Base-by-base conservation (phyloP, 2,329 filamentous ascomycete species). In the Aureobasidium sp. region DNA sequence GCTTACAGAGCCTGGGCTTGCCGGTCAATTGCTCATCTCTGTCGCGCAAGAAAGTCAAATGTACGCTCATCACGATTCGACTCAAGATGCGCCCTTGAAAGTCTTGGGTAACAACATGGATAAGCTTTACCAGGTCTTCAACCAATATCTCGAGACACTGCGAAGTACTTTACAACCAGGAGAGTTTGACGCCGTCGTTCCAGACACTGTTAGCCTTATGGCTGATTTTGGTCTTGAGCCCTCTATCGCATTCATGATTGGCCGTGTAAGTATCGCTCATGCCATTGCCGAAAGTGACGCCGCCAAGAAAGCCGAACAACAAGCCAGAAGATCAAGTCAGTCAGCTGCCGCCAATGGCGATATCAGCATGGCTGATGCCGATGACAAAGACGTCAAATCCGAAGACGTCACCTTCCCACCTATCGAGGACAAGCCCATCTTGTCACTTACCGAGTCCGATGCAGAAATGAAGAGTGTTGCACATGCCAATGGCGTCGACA, bases 1-100 rank as follows among this genome's bases (percentile, higher is more conserved):
- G 11, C 74, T 98, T 32, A 83, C 85, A 3, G 84, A 90, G 19
- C 86, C 86, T 0, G 83, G 83, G 45, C 78, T 97, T 47, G 88
- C 87, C 21, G 85, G 87, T 1, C 85, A 88, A 56, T 77, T 97
- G 2, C 78, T 98, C n/a, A 80, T 97, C 61, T 86, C 90, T 39
- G 85, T 98, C 61, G 88, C 90, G 0, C 90, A 96, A 64, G 90
- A 95, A 68, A 83, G 89, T 41, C 85, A 94, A 64, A 83, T 85
- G n/a, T 93, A 89, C 57, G 81, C 93, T 21, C 94, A 86, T 69
- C 83, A 83, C 35, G 72, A 85, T 1, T 79, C 85, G 6, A 82
- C 89, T 30, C 75, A 78, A 21, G 81, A 86, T 55, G 84, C 87
- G 0, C 90, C 94, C 57, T 83, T 96, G 66, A 98, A 98, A 68